phyloP scores from a whole-genome alignment of 1,284 basidiomycete species.

The Peniophora sp. region DNA sequence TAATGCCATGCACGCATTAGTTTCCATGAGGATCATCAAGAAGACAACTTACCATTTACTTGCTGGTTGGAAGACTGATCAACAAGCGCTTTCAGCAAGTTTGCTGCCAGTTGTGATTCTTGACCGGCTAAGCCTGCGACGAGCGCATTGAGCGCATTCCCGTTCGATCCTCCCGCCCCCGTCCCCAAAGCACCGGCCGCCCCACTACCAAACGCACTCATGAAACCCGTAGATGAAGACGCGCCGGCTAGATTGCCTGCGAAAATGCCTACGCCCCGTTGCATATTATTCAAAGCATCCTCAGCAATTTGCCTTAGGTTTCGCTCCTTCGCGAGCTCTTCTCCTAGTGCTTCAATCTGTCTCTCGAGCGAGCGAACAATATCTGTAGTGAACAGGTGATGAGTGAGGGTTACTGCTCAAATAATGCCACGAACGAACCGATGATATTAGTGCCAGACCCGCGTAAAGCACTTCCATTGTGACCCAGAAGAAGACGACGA shows the following conservation, averaged over 20 bases:
- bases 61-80: background rate
- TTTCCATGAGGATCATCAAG: background rate
- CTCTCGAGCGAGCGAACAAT: background rate
- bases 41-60: background rate
- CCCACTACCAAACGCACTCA: no score
- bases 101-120: background rate
- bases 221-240: background rate
- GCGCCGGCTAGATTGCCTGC: background rate
- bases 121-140: background rate
- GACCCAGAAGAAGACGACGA: background rate
- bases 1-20: no score
- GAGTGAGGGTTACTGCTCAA: no score
- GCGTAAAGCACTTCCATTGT: background rate
- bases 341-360: background rate
- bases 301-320: background rate
- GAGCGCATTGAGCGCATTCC: no score
- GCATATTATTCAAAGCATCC: background rate
- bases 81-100: background rate
- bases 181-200: no score
- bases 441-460: background rate
- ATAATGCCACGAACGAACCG: no score
- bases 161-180: no score
- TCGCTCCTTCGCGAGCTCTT: background rate
- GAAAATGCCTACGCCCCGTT: background rate
- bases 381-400: no score